phyloP scores from a whole-genome alignment of 31 red algal genomes.

The Porphyra umbilicalis region DNA sequence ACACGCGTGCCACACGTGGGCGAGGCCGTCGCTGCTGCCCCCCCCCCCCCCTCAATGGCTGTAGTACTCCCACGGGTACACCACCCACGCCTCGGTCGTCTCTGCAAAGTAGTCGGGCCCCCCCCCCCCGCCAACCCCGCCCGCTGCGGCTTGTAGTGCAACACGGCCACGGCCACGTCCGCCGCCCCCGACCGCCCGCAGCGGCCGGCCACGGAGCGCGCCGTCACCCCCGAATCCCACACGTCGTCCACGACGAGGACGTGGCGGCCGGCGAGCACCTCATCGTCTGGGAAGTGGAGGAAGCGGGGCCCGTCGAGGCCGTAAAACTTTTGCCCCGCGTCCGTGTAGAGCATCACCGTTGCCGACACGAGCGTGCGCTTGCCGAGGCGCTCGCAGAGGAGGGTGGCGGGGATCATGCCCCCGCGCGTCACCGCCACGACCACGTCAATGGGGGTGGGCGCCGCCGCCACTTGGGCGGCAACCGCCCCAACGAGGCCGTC shows the following conservation, averaged over 20 bases:
- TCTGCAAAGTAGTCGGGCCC: slow-evolving; percentile 65
- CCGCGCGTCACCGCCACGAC: slow-evolving; percentile 73
- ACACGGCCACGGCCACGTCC: slow-evolving; percentile 45
- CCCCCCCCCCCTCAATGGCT: too few relatives aligned
- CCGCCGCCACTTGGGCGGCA: not conserved
- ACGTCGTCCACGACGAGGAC: slow-evolving; percentile 96
- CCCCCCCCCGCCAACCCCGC: slow-evolving; percentile 21
- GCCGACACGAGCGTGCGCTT: slow-evolving; percentile 70
- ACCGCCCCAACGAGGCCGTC: slow-evolving; percentile 9
- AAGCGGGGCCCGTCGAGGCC: slow-evolving; percentile 79
- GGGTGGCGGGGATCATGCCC: slow-evolving; percentile 67
- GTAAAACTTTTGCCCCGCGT: slow-evolving; percentile 75
- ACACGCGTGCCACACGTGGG: too few relatives aligned
- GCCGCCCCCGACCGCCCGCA: slow-evolving; percentile 38
- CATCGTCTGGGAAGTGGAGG: slow-evolving; percentile 65
- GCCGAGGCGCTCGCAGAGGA: slow-evolving; percentile 58
- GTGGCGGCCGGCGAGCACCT: slow-evolving; percentile 42
- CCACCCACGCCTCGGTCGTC: slow-evolving; percentile 58
- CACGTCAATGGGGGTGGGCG: slow-evolving; percentile 10
- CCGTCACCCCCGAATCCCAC: slow-evolving; percentile 88
- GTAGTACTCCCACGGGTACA: slow-evolving; percentile 97
- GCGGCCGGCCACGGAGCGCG: slow-evolving; percentile 44
- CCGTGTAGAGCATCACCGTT: slow-evolving; percentile 90
- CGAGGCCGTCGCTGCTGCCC: too few relatives aligned
- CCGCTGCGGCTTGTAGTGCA: slow-evolving; percentile 88